Evolutionary conservation across 441 rosid genomes (phyloP), one percentile per base, ranked within the genome.

Genomic region (Bruguiera hainesii): DNA sequence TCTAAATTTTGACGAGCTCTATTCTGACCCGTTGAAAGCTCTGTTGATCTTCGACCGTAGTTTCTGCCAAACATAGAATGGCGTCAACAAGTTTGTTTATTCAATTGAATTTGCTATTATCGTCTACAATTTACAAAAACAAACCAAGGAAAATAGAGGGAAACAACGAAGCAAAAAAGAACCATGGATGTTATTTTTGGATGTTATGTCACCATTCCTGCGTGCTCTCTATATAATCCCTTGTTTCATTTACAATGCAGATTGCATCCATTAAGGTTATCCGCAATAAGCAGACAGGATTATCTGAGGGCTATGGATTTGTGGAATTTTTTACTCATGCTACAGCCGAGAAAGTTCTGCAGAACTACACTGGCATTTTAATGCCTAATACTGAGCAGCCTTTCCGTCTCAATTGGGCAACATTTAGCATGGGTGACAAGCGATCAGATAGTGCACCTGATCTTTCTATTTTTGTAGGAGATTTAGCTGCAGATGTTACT

Each of bases 361-460:
- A 89, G 73, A 83, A 80, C 51, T 89, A 85, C 57, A 61, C 82
- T 51, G 85, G 85, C 65, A 74, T 76, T 50, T 61, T 81, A 76
- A 94, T 94, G 99, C 86, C 83, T 55, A 84, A 85, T 49, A 76
- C 88, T 0, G 98, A 91, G 3, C 97, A 85, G 67, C 89, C 87
- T 19, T 93, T 85, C 70, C 96, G 95, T 76, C 80, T 94, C 59
- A 91, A 94, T 78, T 94, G 98, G 98, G 98, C 98, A 52, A 84
- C 96, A 71, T 91, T 94, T 79, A 85, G 91, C 78, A 77, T 84
- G 6, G 91, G 93, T 28, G 98, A 94, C 71, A 91, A 88, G 83
- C 85, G 90, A 60, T 75, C 88, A 30, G 97, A 94, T 66, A 89
- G 79, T 67, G 85, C 83, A 62, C 85, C 97, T 62, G 96, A 91